phyloP scores from a whole-genome alignment of 495 filamentous ascomycete genomes.

The Talaromyces trachyspermus region DNA sequence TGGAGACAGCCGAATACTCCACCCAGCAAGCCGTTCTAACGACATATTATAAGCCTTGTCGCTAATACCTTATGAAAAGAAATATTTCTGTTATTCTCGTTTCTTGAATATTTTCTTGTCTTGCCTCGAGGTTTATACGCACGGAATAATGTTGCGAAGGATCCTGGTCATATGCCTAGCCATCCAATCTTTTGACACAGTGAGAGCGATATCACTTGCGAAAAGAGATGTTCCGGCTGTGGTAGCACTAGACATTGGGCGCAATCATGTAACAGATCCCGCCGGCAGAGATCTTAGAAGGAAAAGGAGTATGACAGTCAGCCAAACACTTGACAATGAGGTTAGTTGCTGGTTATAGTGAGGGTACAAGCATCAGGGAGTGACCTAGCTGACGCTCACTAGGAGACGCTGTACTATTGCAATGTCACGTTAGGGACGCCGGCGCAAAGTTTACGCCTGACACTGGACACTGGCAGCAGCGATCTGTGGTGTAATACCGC shows the following conservation, averaged over 20 bases:
- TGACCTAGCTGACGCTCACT: background rate
- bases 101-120: background rate
- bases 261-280: conserved; percentile 28
- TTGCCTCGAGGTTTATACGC: background rate
- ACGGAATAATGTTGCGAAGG: background rate
- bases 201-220: conserved; percentile 20
- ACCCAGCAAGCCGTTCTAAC: too few species aligned
- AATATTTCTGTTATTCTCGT: too few species aligned
- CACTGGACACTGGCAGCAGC: conserved; percentile 79
- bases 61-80: too few species aligned
- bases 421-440: conserved; percentile 71
- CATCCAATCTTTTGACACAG: background rate
- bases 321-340: conserved; percentile 35
- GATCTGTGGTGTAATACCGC: conserved; percentile 83
- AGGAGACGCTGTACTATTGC: conserved; percentile 57
- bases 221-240: conserved; percentile 29
- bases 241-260: conserved; percentile 31
- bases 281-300: conserved; percentile 28
- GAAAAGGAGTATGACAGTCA: conserved; percentile 27
- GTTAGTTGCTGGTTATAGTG: too few species aligned
- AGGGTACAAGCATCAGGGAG: too few species aligned
- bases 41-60: background rate
- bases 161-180: conserved; percentile 12
- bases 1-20: background rate
- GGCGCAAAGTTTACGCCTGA: conserved; percentile 52